Evolutionary conservation across 129 eudicot genomes (phyloP).

Genomic region (Centella asiatica): DNA sequence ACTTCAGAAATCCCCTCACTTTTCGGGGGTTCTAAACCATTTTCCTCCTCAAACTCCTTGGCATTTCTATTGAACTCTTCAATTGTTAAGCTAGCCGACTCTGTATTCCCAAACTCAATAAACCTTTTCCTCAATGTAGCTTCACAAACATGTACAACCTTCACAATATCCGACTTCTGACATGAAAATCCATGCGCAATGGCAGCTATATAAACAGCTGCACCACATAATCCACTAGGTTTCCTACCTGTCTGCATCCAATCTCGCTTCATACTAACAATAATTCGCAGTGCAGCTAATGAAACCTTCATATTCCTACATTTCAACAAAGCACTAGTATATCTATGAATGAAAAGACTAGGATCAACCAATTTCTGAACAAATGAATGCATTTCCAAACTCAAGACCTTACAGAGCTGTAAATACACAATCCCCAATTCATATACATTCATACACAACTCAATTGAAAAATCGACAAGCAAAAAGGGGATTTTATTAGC

Average conservation of each 20-base stretch:
- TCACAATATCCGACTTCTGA: slow-evolving; percentile 51
- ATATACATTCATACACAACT: slow-evolving; percentile 60
- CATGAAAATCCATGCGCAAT: slow-evolving; percentile 44
- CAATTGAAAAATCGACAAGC: slow-evolving; percentile 58
- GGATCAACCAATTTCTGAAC: slow-evolving; percentile 79
- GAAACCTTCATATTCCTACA: slow-evolving; percentile 31
- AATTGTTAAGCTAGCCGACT: slow-evolving; percentile 63
- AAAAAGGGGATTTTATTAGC: slow-evolving; percentile 49
- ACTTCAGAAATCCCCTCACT: not conserved
- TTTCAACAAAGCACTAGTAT: slow-evolving; percentile 35
- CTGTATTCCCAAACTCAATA: slow-evolving; percentile 71
- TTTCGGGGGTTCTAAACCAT: not conserved
- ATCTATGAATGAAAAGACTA: slow-evolving; percentile 70
- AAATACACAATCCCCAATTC: slow-evolving; percentile 67
- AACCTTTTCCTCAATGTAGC: slow-evolving; percentile 61
- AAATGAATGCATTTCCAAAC: slow-evolving; percentile 51
- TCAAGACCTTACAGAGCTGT: slow-evolving; percentile 56
- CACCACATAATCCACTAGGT: slow-evolving; percentile 85
- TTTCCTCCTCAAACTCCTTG: slow-evolving; percentile 1
- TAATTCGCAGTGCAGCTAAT: slow-evolving; percentile 53
- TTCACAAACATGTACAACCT: slow-evolving; percentile 66
- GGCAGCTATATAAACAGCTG: slow-evolving; percentile 65
- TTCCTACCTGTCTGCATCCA: slow-evolving; percentile 93
- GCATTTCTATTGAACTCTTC: slow-evolving; percentile 2
- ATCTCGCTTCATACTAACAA: slow-evolving; percentile 62